A percentile compares a stretch with the other conserved stretches of the same genome.
Evolutionary conservation across 1,284 basidiomycete genomes (phyloP).

Genomic region (Moesziomyces antarcticus): DNA sequence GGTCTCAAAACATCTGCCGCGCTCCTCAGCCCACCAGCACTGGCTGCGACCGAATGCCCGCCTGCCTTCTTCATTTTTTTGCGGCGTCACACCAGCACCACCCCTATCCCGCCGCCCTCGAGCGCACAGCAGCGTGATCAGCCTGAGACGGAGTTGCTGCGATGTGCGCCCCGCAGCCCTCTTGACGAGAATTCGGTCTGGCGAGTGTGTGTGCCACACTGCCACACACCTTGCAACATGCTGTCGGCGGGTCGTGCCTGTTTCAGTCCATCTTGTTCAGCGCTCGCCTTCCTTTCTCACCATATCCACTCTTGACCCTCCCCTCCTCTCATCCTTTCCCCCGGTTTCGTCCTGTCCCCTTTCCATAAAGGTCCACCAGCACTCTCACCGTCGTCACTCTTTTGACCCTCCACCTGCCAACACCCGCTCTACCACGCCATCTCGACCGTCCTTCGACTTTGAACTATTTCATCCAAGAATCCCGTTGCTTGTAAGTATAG

Average conservation of each 20-base stretch:
- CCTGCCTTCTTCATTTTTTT: no score
- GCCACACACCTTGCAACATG: neutral
- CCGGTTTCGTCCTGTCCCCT: neutral
- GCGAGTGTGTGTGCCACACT: no score
- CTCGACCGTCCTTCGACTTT: neutral
- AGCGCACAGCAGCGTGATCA: no score
- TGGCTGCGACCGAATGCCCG: no score
- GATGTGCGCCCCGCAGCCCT: no score
- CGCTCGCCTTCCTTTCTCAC: neutral
- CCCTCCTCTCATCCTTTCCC: slow-evolving; percentile 1
- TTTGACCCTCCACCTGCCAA: slow-evolving; percentile 12
- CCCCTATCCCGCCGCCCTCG: no score
- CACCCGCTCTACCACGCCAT: neutral
- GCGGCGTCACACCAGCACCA: no score
- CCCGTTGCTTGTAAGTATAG: neutral
- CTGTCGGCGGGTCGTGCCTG: neutral
- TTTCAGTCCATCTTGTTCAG: neutral
- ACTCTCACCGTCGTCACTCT: slow-evolving; percentile 41
- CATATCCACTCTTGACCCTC: slow-evolving; percentile 2
- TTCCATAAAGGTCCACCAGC: neutral
- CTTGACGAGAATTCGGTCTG: no score
- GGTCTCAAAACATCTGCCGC: no score
- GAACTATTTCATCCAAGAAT: neutral
- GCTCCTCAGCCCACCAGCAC: no score
- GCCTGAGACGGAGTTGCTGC: no score